Percentiles rank a stretch among this genome's conserved stretches.
Conservation (phyloP, 2,329 filamentous ascomycete genomes). For the Apiospora saccharicola region DNA sequence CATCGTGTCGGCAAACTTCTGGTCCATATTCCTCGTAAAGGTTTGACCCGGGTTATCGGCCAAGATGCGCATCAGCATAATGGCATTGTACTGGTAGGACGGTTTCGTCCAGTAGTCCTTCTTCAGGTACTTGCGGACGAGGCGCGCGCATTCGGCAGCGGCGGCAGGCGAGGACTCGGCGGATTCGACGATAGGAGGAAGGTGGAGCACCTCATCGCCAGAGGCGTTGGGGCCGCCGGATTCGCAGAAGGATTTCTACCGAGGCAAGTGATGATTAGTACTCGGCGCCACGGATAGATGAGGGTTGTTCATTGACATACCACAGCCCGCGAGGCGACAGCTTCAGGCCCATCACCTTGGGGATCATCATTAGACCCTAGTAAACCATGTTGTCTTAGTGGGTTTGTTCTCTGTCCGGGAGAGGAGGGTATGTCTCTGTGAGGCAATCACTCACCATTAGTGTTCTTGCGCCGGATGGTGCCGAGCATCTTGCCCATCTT, state of each 20-base stretch:
- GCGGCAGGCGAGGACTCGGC: conserved; percentile 91
- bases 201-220: conserved; percentile 90
- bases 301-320: conserved; percentile 54
- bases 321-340: conserved; percentile 69
- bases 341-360: conserved; percentile 67
- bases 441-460: conserved; percentile 33
- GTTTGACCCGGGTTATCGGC: conserved; percentile 88
- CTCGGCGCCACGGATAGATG: background rate
- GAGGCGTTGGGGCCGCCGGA: conserved; percentile 67
- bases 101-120: conserved; percentile 71
- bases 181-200: conserved; percentile 91
- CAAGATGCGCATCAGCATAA: conserved; percentile 94
- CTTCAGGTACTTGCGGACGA: conserved; percentile 83
- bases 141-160: conserved; percentile 79
- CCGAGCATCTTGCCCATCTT: conserved; percentile 65
- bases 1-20: conserved; percentile 78
- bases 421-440: conserved; percentile 18
- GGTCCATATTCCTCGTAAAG: conserved; percentile 91
- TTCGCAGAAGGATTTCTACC: conserved; percentile 82
- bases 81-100: conserved; percentile 89
- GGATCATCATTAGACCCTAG: conserved; percentile 20
- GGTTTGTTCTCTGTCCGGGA: conserved; percentile 9
- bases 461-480: conserved; percentile 59
- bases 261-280: conserved; percentile 23
- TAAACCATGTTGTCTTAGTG: conserved; percentile 25